Evolutionary conservation across 352 stramenopile genomes (phyloP).

Genomic region (Chloridella minuta): DNA sequence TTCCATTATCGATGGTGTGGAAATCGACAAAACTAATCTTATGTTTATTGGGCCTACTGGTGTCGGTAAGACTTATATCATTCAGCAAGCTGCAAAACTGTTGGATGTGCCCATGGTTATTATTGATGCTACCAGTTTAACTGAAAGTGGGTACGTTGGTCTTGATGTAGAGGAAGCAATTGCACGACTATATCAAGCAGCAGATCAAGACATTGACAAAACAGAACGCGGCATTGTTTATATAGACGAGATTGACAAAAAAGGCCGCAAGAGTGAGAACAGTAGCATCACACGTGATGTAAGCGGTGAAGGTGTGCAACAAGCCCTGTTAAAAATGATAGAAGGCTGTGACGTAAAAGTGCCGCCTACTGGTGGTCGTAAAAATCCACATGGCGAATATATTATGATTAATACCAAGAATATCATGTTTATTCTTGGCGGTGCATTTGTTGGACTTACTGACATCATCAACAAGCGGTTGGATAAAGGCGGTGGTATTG

Average conservation of each 20-base stretch:
- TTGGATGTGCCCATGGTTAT: conserved; percentile 86
- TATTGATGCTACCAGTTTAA: conserved; percentile 75
- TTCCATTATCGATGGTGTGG: no score
- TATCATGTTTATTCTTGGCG: conserved; percentile 91
- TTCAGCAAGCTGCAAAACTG: conserved; percentile 66
- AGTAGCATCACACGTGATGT: conserved; percentile 73
- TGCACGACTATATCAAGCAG: conserved; percentile 79
- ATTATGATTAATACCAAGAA: conserved; percentile 92
- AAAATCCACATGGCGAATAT: conserved; percentile 74
- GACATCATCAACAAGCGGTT: conserved; percentile 60
- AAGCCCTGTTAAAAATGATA: conserved; percentile 91
- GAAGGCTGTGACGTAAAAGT: conserved; percentile 85
- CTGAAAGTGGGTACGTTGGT: conserved; percentile 81
- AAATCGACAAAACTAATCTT: no score
- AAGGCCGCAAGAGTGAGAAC: conserved; percentile 45
- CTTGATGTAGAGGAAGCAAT: conserved; percentile 90
- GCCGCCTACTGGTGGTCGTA: conserved; percentile 67
- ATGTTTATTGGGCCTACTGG: conserved; percentile 77
- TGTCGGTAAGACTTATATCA: conserved; percentile 71
- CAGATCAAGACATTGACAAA: conserved; percentile 65
- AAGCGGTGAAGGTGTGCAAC: conserved; percentile 80
- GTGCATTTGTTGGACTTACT: conserved; percentile 72
- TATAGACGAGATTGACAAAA: conserved; percentile 92
- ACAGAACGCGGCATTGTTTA: conserved; percentile 83
- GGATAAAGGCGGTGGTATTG: conserved; percentile 58